Percentiles rank a stretch among this genome's conserved stretches.
These are phyloP conservation scores for Acer yangbiense DNA, from an alignment of 345 rosid genomes.

Conservation along the genomic window DNA sequence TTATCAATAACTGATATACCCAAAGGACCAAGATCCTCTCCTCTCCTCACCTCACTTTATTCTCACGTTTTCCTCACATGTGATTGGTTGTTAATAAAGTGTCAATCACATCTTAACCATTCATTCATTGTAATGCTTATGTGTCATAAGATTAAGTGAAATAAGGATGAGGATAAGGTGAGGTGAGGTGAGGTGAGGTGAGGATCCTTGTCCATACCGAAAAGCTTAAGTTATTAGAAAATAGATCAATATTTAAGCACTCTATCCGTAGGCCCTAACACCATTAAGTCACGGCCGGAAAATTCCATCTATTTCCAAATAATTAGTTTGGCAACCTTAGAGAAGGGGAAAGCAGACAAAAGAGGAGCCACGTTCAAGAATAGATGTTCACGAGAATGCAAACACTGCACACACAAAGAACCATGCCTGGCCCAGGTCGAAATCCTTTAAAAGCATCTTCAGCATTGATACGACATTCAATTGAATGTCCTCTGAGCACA, in stretches of 20 bases:
- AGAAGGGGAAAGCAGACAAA: neutral
- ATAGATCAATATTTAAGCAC: neutral
- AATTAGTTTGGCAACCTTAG: neutral
- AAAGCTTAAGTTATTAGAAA: neutral
- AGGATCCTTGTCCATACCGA: too few relatives aligned
- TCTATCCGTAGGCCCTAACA: neutral
- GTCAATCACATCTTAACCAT: too few relatives aligned
- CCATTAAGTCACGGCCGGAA: neutral
- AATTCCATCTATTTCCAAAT: neutral
- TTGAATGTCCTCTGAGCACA: constrained; percentile 94
- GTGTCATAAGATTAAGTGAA: too few relatives aligned
- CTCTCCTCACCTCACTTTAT: too few relatives aligned
- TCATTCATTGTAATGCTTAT: too few relatives aligned
- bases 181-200: too few relatives aligned
- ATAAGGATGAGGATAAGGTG: too few relatives aligned
- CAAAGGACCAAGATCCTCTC: too few relatives aligned
- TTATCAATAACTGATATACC: neutral
- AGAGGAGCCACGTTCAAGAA: neutral
- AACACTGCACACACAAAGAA: neutral
- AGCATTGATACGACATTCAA: constrained; percentile 98
- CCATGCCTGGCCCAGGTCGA: constrained; percentile 94
- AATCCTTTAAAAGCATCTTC: constrained; percentile 97
- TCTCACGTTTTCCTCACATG: too few relatives aligned
- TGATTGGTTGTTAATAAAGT: too few relatives aligned
- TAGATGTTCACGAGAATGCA: neutral